A percentile compares a stretch with the other conserved stretches of the same genome.
phyloP scores from a whole-genome alignment of 108 stramenopile genomes.

The Pseudonitzschia delicatissima region DNA sequence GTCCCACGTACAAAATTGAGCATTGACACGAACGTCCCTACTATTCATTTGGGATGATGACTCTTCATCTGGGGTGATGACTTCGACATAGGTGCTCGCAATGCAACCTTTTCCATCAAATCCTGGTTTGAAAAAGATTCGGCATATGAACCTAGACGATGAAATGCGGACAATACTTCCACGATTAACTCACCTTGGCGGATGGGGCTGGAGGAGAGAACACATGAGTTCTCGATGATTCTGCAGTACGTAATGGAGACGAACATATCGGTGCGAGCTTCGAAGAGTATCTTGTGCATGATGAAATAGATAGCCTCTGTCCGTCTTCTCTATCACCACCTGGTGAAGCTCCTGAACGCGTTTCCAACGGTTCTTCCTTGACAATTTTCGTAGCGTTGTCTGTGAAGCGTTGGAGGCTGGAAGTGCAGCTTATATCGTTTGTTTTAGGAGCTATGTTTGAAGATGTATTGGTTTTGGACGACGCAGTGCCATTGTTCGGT shows the following conservation, averaged over 20 bases:
- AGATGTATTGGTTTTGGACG: background rate
- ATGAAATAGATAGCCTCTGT: background rate
- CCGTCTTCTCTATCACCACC: background rate
- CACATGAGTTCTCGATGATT: background rate
- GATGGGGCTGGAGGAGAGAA: slow-evolving; percentile 6
- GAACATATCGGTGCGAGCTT: background rate
- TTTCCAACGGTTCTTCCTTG: background rate
- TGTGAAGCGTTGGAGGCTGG: background rate
- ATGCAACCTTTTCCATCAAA: background rate
- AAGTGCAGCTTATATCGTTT: background rate
- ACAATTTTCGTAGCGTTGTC: background rate
- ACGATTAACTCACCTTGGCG: slow-evolving; percentile 5
- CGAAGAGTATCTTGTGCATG: background rate
- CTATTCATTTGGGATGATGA: background rate
- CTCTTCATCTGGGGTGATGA: background rate
- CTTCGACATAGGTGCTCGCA: background rate
- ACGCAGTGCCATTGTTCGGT: background rate
- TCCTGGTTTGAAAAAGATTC: background rate
- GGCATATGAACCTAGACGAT: background rate
- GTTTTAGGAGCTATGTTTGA: background rate
- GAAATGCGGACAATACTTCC: too few relatives aligned
- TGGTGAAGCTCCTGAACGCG: background rate
- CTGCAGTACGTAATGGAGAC: background rate
- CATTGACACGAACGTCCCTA: background rate
- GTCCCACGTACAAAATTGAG: background rate